These are phyloP conservation scores for Mortierella sp. DNA, from an alignment of 371 early-diverging fungal species.

Conservation along the genomic window DNA sequence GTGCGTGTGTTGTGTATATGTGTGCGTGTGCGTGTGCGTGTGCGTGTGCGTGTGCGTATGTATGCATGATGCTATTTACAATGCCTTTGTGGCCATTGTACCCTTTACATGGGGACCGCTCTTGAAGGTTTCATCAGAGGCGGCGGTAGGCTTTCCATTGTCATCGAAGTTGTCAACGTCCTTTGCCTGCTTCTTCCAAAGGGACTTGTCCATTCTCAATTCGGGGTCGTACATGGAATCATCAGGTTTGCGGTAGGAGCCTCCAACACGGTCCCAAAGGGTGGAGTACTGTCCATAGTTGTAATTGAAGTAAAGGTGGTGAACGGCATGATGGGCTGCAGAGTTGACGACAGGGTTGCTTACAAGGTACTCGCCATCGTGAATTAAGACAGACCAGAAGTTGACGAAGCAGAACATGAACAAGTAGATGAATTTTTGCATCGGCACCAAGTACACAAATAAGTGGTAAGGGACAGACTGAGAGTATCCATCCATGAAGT, in stretches of 20 bases:
- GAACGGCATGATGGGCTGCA: slow-evolving; percentile 95
- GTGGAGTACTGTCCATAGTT: slow-evolving; percentile 98
- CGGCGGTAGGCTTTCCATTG: slow-evolving; percentile 53
- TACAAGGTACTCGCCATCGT: slow-evolving; percentile 82
- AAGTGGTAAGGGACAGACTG: slow-evolving; percentile 97
- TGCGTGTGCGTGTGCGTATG: no score
- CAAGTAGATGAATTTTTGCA: slow-evolving; percentile 91
- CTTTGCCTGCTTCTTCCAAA: slow-evolving; percentile 77
- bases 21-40: no score
- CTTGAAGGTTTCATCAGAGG: slow-evolving; percentile 29
- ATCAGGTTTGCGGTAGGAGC: slow-evolving; percentile 79
- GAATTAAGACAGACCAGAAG: slow-evolving; percentile 96
- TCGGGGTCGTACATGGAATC: slow-evolving; percentile 75
- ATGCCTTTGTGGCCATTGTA: slow-evolving; percentile 18
- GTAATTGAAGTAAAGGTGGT: slow-evolving; percentile 97
- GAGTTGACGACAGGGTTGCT: slow-evolving; percentile 68
- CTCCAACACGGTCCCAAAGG: slow-evolving; percentile 84
- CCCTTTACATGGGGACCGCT: not conserved
- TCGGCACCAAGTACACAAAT: slow-evolving; percentile 89
- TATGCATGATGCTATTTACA: slow-evolving; percentile 21
- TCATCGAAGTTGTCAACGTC: slow-evolving; percentile 74
- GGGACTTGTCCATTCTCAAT: slow-evolving; percentile 70
- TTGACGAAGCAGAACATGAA: slow-evolving; percentile 91
- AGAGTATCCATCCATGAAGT: slow-evolving; percentile 92
- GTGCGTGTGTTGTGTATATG: not conserved